Percentiles rank a stretch among this genome's conserved stretches.
These are phyloP conservation scores for Thecaphora thlaspeos DNA, from an alignment of 1,284 basidiomycete species.

Conservation along the genomic window DNA sequence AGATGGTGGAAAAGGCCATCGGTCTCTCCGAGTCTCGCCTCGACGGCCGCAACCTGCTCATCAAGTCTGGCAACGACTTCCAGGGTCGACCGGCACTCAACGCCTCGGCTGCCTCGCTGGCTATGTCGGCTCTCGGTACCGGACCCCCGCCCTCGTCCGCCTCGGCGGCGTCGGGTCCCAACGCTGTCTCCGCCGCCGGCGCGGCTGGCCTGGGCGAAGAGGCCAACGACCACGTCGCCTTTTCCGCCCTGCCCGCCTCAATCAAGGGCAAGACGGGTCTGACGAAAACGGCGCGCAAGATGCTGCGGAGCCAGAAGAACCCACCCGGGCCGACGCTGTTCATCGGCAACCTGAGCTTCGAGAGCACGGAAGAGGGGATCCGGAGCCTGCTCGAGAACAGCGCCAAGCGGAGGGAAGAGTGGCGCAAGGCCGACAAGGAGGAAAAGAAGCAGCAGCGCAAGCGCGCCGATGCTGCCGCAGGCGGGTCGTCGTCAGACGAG, in stretches of 20 bases:
- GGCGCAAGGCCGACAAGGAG: conserved; percentile 6
- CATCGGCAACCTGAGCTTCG: conserved; percentile 85
- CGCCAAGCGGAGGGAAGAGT: conserved; percentile 27
- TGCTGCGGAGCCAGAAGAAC: conserved; percentile 77
- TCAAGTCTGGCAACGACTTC: conserved; percentile 75
- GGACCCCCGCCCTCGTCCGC: too few species aligned
- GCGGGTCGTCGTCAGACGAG: too few species aligned
- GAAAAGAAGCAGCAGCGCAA: conserved; percentile 10
- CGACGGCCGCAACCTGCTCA: conserved; percentile 81
- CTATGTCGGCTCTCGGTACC: conserved; percentile 2
- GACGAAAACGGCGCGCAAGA: conserved; percentile 78
- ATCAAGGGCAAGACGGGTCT: conserved; percentile 58
- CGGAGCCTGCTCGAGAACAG: conserved; percentile 67
- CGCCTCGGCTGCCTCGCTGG: conserved; percentile 16
- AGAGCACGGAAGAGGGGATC: conserved; percentile 72
- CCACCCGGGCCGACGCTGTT: conserved; percentile 79
- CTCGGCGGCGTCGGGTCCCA: neutral
- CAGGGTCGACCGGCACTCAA: conserved; percentile 56
- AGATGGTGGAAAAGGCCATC: conserved; percentile 74
- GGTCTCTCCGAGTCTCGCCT: conserved; percentile 76
- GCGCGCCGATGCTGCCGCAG: too few species aligned
- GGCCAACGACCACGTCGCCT: neutral
- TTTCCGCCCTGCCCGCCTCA: conserved; percentile 1
- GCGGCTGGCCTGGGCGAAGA: conserved; percentile 2
- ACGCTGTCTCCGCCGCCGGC: neutral